Evolutionary conservation across 257 asterid genomes (phyloP).

Genomic region (Lantana camara): DNA sequence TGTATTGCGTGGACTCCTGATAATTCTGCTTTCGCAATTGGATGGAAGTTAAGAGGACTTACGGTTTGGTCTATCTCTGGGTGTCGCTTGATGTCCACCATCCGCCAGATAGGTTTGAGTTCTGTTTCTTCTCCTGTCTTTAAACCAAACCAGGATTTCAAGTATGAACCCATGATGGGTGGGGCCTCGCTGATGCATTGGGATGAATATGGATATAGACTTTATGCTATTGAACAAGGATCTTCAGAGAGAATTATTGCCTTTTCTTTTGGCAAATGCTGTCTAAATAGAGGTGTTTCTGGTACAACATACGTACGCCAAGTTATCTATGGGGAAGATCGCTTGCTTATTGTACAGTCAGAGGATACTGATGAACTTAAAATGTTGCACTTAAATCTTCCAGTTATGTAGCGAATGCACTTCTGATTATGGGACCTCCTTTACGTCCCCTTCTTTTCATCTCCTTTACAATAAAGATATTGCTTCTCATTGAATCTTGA

Average conservation of each 20-base stretch:
- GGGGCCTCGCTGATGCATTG: constrained; percentile 91
- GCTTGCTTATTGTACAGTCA: constrained; percentile 95
- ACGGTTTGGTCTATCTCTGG: constrained; percentile 99
- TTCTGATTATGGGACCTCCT: constrained; percentile 21
- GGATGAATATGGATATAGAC: constrained; percentile 98
- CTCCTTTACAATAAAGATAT: constrained; percentile 14
- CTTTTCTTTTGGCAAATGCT: constrained; percentile 96
- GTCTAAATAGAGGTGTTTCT: constrained; percentile 97
- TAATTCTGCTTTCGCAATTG: constrained; percentile 94
- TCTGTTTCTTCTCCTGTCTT: constrained; percentile 89
- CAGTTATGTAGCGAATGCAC: constrained; percentile 65
- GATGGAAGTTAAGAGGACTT: constrained; percentile 98
- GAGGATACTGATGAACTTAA: constrained; percentile 97
- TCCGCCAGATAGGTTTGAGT: constrained; percentile 89
- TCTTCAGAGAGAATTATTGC: constrained; percentile 88
- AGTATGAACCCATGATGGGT: constrained; percentile 95
- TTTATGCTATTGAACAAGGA: constrained; percentile 89
- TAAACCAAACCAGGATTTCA: constrained; percentile 79
- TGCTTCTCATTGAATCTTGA: constrained; percentile 42
- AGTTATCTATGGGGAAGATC: constrained; percentile 97
- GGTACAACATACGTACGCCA: constrained; percentile 92
- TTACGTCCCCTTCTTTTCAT: constrained; percentile 1
- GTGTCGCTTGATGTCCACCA: constrained; percentile 97
- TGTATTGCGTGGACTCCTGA: constrained; percentile 99
- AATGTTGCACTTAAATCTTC: constrained; percentile 91